Conservation (phyloP, 2,329 filamentous ascomycete genomes). For the Curvularia sp. region DNA sequence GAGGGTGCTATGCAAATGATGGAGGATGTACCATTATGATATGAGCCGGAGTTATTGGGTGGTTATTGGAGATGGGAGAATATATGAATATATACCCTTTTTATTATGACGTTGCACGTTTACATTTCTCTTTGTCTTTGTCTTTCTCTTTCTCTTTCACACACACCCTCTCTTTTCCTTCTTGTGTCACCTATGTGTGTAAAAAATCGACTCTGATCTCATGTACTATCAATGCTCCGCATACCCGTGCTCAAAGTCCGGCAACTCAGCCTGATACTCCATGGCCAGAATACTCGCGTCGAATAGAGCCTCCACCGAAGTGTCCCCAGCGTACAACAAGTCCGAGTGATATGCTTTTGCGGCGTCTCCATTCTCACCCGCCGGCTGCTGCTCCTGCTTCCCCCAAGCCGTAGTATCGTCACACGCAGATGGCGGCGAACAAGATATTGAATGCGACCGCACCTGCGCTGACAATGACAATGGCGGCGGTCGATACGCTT, state of each 20-base stretch:
- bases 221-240: background rate
- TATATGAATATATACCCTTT: background rate
- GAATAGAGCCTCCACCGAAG: background rate
- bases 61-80: background rate
- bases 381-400: background rate
- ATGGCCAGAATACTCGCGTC: conserved; percentile 32
- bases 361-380: background rate
- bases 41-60: background rate
- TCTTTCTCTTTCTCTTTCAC: background rate
- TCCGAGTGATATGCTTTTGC: background rate
- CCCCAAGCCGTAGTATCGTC: background rate
- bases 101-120: background rate
- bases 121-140: background rate
- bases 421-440: background rate
- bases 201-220: too few species aligned
- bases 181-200: too few species aligned
- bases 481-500: conserved; percentile 31
- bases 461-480: background rate
- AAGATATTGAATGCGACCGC: background rate
- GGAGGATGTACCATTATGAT: conserved; percentile 70
- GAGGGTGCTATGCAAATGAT: conserved; percentile 72
- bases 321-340: background rate
- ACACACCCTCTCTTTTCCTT: background rate
- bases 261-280: conserved; percentile 37
- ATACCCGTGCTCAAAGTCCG: conserved; percentile 32